phyloP scores from a whole-genome alignment of 306 rosid species.

The Quillaja saponaria region DNA sequence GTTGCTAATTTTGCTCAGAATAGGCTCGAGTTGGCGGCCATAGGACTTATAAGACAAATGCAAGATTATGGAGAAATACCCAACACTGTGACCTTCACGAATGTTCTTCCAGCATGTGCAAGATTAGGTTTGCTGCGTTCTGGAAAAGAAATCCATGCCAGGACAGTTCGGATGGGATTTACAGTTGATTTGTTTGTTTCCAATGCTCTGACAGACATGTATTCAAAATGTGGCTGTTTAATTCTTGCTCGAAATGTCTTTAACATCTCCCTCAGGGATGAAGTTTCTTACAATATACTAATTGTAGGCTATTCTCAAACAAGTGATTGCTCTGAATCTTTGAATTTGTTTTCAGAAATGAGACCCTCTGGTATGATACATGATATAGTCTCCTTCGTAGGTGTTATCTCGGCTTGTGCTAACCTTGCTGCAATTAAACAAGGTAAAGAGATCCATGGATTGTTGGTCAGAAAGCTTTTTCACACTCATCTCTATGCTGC shows the following conservation, averaged over 20 bases:
- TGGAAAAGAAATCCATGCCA: slow-evolving; percentile 83
- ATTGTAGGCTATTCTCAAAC: slow-evolving; percentile 77
- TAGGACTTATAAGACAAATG: slow-evolving; percentile 63
- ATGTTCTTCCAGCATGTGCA: slow-evolving; percentile 86
- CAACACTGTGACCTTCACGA: slow-evolving; percentile 72
- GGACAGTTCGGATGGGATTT: slow-evolving; percentile 48
- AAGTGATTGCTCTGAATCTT: slow-evolving; percentile 55
- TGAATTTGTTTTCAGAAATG: slow-evolving; percentile 72
- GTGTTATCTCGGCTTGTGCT: slow-evolving; percentile 80
- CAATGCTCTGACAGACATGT: slow-evolving; percentile 86
- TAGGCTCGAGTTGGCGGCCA: slow-evolving; percentile 58
- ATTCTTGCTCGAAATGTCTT: slow-evolving; percentile 69
- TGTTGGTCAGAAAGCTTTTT: slow-evolving; percentile 45
- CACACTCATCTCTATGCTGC: slow-evolving; percentile 64
- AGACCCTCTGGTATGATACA: slow-evolving; percentile 51
- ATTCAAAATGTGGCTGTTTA: slow-evolving; percentile 65
- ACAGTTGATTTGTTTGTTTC: slow-evolving; percentile 64
- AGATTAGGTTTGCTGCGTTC: slow-evolving; percentile 57
- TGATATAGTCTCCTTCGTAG: slow-evolving; percentile 75
- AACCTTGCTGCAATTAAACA: slow-evolving; percentile 66
- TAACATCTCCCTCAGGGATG: slow-evolving; percentile 57
- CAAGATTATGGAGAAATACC: slow-evolving; percentile 64
- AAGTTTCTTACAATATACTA: slow-evolving; percentile 71
- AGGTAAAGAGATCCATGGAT: slow-evolving; percentile 86
- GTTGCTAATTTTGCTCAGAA: slow-evolving; percentile 78